Percentiles rank a stretch among this genome's conserved stretches.
phyloP scores from a whole-genome alignment of 2,329 filamentous ascomycete species.

The Aspergillus sp. region DNA sequence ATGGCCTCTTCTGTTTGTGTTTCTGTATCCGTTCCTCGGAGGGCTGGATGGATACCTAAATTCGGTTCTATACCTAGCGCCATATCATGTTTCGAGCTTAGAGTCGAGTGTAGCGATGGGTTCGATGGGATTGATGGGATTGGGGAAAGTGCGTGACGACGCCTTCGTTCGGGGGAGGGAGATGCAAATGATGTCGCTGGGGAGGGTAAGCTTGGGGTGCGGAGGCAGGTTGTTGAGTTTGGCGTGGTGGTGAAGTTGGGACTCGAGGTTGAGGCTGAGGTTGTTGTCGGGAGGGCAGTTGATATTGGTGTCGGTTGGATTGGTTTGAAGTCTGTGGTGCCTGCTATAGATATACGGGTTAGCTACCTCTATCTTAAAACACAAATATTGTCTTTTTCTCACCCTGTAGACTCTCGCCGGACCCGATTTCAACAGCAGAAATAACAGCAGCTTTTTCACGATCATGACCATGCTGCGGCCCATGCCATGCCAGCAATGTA shows the following conservation, averaged over 20 bases:
- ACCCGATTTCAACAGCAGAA: neutral
- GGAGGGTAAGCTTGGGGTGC: neutral
- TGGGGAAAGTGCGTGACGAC: neutral
- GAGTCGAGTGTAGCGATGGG: neutral
- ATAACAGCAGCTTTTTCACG: neutral
- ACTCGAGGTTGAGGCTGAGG: neutral
- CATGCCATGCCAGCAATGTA: neutral
- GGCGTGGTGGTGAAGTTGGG: neutral
- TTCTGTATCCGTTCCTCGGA: too few species aligned
- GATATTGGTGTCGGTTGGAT: neutral
- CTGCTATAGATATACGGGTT: neutral
- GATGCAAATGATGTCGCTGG: neutral
- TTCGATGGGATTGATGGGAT: neutral
- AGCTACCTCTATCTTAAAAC: neutral
- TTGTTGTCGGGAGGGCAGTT: neutral
- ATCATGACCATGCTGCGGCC: neutral
- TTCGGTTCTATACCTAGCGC: too few species aligned
- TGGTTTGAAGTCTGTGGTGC: neutral
- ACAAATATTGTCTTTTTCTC: neutral
- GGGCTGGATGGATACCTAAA: too few species aligned
- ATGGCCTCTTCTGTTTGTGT: too few species aligned
- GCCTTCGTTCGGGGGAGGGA: neutral
- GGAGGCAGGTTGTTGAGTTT: neutral
- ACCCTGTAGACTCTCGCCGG: neutral
- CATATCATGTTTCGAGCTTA: too few species aligned